These are phyloP conservation scores for Chenopodium formosanum DNA, from an alignment of 148 eudicot genomes.

Conservation along the genomic window DNA sequence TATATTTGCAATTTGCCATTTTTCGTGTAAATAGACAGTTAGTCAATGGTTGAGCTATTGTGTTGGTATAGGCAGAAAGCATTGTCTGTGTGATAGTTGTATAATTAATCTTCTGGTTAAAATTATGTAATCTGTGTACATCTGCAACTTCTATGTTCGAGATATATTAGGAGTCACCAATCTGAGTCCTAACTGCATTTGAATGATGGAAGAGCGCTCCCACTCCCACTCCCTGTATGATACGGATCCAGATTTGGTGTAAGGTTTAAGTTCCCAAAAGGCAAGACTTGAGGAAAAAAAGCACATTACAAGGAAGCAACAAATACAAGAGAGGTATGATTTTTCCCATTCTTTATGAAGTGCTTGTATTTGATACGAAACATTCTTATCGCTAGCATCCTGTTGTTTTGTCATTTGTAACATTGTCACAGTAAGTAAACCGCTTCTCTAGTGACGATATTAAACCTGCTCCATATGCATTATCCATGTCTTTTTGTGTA, in stretches of 20 bases:
- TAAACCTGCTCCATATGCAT: conserved; percentile 28
- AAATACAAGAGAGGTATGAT: conserved; percentile 9
- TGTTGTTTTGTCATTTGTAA: background rate
- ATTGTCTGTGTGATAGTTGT: background rate
- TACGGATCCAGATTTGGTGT: background rate
- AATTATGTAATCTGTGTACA: background rate
- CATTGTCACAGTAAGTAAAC: background rate
- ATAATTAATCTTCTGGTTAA: no score
- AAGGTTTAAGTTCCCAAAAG: background rate
- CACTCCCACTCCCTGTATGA: background rate
- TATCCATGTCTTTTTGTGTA: conserved; percentile 22
- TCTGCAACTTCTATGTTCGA: background rate
- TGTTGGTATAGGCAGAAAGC: background rate
- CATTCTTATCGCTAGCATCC: conserved; percentile 14
- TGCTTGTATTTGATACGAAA: background rate
- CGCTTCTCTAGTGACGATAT: conserved; percentile 9
- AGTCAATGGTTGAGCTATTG: background rate
- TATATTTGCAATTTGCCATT: background rate
- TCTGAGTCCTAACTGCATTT: background rate
- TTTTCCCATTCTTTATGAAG: background rate
- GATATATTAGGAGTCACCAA: background rate
- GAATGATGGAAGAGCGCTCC: background rate
- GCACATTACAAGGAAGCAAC: background rate
- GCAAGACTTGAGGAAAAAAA: background rate
- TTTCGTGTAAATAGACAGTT: background rate